These are phyloP conservation scores for Lithohypha guttulata DNA, from an alignment of 2,329 filamentous ascomycete genomes.

Conservation along the genomic window DNA sequence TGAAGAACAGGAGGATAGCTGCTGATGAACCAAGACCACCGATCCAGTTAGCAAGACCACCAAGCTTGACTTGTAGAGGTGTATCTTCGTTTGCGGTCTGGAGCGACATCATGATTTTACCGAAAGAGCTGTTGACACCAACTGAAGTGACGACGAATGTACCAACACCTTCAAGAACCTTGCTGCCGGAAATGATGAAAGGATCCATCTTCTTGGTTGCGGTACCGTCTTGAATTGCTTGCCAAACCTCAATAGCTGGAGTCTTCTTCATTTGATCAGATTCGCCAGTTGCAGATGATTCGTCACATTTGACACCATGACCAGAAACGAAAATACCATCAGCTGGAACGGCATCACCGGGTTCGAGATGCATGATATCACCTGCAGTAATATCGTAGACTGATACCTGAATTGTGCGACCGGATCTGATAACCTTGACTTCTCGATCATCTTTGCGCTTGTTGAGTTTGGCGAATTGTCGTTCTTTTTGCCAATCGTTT, in stretches of 20 bases:
- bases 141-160: conserved; percentile 65
- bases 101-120: conserved; percentile 62
- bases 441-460: conserved; percentile 52
- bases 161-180: conserved; percentile 66
- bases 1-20: conserved; percentile 71
- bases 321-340: conserved; percentile 60
- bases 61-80: conserved; percentile 65
- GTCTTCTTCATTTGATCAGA: conserved; percentile 62
- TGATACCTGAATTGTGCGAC: conserved; percentile 52
- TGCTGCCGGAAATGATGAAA: conserved; percentile 70
- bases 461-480: conserved; percentile 54
- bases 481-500: conserved; percentile 60
- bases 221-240: conserved; percentile 42
- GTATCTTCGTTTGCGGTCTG: conserved; percentile 66
- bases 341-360: conserved; percentile 59
- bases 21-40: conserved; percentile 63
- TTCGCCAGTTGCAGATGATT: conserved; percentile 63
- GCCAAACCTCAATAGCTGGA: conserved; percentile 48
- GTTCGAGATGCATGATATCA: conserved; percentile 57
- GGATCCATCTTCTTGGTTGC: conserved; percentile 50
- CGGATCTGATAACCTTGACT: conserved; percentile 57
- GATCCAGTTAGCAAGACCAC: conserved; percentile 65
- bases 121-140: conserved; percentile 62
- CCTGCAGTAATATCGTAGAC: conserved; percentile 59
- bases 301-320: conserved; percentile 59